Conservation (phyloP, 164 flowering plant species). For the Stephania japonica region DNA sequence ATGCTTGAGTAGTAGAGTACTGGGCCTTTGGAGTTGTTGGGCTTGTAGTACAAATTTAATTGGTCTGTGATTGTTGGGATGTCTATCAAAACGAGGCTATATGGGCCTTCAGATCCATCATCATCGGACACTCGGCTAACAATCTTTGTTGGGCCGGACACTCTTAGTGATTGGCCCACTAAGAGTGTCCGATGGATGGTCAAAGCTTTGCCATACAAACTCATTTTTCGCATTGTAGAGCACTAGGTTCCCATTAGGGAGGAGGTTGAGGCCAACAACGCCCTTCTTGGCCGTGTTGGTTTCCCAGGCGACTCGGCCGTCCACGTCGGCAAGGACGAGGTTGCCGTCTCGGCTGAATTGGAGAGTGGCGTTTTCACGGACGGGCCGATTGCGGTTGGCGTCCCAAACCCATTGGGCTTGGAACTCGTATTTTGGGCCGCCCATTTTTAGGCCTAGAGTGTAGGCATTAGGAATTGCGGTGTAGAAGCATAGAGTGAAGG, state of each 20-base stretch:
- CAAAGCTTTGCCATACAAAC: slow-evolving; percentile 38
- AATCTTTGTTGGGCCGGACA: slow-evolving; percentile 16
- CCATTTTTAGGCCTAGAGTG: slow-evolving; percentile 27
- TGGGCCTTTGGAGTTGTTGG: slow-evolving; percentile 5
- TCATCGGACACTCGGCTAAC: slow-evolving; percentile 20
- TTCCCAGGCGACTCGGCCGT: slow-evolving; percentile 50
- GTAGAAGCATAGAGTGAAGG: slow-evolving; percentile 29
- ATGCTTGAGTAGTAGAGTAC: not conserved
- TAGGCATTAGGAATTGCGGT: slow-evolving; percentile 30
- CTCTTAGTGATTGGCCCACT: slow-evolving; percentile 24
- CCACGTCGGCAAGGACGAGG: slow-evolving; percentile 41
- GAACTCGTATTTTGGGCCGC: slow-evolving; percentile 9
- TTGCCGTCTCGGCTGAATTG: slow-evolving; percentile 39
- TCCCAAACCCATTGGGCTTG: slow-evolving; percentile 50
- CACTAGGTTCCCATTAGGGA: slow-evolving; percentile 29
- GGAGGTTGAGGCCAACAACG: slow-evolving; percentile 20
- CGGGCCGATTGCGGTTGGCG: slow-evolving; percentile 48
- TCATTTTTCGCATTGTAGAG: slow-evolving; percentile 18
- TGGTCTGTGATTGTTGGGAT: not conserved
- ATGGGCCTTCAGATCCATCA: slow-evolving; percentile 23
- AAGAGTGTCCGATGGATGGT: slow-evolving; percentile 27
- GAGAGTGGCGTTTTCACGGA: slow-evolving; percentile 38
- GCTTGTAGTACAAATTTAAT: slow-evolving; percentile 15
- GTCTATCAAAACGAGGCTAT: slow-evolving; percentile 21
- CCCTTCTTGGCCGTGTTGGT: slow-evolving; percentile 44